phyloP scores from a whole-genome alignment of 2,329 filamentous ascomycete species.

The Byssothecium circinans region DNA sequence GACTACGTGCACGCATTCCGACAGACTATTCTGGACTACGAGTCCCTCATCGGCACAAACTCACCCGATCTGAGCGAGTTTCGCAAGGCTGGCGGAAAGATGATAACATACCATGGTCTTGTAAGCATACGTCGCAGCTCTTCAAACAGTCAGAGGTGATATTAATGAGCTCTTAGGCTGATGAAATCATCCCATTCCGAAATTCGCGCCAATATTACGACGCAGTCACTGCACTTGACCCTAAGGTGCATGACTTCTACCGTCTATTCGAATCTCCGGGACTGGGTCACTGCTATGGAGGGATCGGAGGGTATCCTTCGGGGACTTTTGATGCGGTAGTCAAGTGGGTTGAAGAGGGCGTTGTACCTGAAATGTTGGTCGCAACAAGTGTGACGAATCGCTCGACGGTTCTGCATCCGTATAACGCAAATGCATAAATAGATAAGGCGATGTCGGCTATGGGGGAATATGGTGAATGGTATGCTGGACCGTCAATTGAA shows the following conservation, averaged over 20 bases:
- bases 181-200: conserved; percentile 13
- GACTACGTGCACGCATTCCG: conserved; percentile 10
- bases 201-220: conserved; percentile 17
- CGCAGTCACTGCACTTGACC: conserved; percentile 8
- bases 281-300: conserved; percentile 23
- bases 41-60: conserved; percentile 16
- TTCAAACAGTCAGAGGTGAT: conserved; percentile 4
- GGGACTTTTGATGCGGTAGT: conserved; percentile 39
- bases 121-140: not conserved
- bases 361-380: conserved; percentile 16
- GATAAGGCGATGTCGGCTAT: no score
- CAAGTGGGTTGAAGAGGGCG: conserved; percentile 31
- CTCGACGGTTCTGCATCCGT: no score
- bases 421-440: no score
- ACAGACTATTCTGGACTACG: conserved; percentile 12
- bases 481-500: no score
- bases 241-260: conserved; percentile 22
- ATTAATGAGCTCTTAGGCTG: conserved; percentile 6
- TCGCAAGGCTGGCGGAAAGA: conserved; percentile 20
- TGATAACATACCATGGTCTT: conserved; percentile 30
- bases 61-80: conserved; percentile 24
- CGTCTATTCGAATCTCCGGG: conserved; percentile 28
- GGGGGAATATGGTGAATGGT: no score
- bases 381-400: not conserved
- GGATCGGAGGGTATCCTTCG: conserved; percentile 17